phyloP scores from a whole-genome alignment of 768 basidiomycete species.

The Punctularia strigosozonata region DNA sequence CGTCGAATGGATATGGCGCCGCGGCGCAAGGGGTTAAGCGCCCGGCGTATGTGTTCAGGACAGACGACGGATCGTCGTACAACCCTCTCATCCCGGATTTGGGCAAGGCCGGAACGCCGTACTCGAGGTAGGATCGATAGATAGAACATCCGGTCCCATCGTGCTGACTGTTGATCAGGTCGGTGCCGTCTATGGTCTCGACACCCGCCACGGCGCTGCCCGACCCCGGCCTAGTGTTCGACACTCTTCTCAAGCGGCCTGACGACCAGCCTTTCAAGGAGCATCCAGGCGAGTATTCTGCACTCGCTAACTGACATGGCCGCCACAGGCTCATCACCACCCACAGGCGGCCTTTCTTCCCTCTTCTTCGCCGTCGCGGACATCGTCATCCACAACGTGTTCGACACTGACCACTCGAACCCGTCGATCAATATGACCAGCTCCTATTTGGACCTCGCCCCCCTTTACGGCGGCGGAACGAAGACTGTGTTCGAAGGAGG shows the following conservation, averaged over 20 bases:
- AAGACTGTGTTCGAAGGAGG: too few relatives aligned
- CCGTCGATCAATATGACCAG: slow-evolving; percentile 73
- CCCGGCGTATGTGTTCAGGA: slow-evolving; percentile 49
- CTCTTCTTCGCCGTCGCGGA: slow-evolving; percentile 78
- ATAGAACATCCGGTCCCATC: slow-evolving; percentile 47
- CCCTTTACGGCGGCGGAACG: slow-evolving; percentile 70
- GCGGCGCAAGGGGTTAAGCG: too few relatives aligned
- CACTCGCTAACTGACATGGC: slow-evolving; percentile 3
- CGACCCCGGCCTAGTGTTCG: slow-evolving; percentile 72
- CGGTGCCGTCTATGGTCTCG: too few relatives aligned
- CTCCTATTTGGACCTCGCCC: slow-evolving; percentile 76
- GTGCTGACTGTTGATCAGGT: too few relatives aligned
- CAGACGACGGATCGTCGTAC: slow-evolving; percentile 70
- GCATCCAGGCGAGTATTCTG: not conserved
- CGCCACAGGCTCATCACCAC: slow-evolving; percentile 55
- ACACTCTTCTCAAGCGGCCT: slow-evolving; percentile 63
- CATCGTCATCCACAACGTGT: slow-evolving; percentile 75
- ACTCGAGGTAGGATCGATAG: slow-evolving; percentile 77
- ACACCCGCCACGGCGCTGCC: slow-evolving; percentile 59
- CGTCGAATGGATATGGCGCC: too few relatives aligned
- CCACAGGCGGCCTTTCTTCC: slow-evolving; percentile 70
- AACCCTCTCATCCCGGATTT: slow-evolving; percentile 58
- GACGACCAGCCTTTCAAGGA: slow-evolving; percentile 36
- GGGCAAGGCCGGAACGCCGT: slow-evolving; percentile 71
- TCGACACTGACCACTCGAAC: slow-evolving; percentile 66